phyloP scores from a whole-genome alignment of 129 eudicot genomes.

The Heracleum sosnowskyi region DNA sequence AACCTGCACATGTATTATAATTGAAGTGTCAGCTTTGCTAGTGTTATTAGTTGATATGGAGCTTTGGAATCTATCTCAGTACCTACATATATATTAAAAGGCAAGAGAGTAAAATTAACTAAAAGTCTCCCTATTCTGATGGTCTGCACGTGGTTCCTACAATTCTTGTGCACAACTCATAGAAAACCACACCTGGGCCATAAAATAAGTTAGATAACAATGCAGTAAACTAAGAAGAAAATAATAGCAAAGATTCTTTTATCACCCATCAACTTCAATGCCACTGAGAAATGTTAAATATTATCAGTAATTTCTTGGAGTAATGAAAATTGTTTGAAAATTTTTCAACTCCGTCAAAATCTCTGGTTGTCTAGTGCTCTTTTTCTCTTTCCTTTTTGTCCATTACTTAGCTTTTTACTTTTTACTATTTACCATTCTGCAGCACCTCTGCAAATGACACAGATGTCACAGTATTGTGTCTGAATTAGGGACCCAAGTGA shows the following conservation, averaged over 20 bases:
- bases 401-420: background rate
- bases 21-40: slow-evolving; percentile 12
- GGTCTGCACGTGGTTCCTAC: slow-evolving; percentile 47
- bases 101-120: slow-evolving; percentile 29
- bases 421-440: slow-evolving; percentile 1
- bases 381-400: background rate
- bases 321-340: slow-evolving; percentile 7
- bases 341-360: slow-evolving; percentile 15
- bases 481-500: slow-evolving; percentile 4
- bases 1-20: slow-evolving; percentile 7
- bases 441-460: slow-evolving; percentile 6
- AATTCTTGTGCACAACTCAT: slow-evolving; percentile 25
- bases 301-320: slow-evolving; percentile 16
- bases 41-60: slow-evolving; percentile 15
- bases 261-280: slow-evolving; percentile 32
- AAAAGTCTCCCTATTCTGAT: slow-evolving; percentile 31
- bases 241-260: slow-evolving; percentile 19
- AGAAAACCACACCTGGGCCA: slow-evolving; percentile 27
- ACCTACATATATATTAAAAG: slow-evolving; percentile 29
- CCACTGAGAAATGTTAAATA: slow-evolving; percentile 18
- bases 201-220: slow-evolving; percentile 11
- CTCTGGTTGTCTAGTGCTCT: slow-evolving; percentile 12
- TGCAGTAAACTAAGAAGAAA: background rate
- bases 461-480: slow-evolving; percentile 7
- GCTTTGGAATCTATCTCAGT: slow-evolving; percentile 33